Evolutionary conservation across 176 grass and related monocot genomes (phyloP), one percentile per base, ranked within the genome.

Genomic region (Poa pratensis): DNA sequence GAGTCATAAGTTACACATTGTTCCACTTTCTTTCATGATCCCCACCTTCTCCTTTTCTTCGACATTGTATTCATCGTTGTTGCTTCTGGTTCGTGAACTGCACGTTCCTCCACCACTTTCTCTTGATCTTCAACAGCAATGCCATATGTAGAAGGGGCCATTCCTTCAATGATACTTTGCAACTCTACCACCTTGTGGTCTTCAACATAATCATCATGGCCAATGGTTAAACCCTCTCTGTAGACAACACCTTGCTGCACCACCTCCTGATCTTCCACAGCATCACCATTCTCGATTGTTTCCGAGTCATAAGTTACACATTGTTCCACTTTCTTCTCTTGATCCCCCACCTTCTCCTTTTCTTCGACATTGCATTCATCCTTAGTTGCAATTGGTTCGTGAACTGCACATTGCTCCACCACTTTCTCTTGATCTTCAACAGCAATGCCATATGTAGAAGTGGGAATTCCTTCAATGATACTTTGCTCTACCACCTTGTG

Each of bases 11-110:
- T 23, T 26, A 42, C 20, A 6, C 18, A 71, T 79, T 61, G 64
- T 5, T 68, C 37, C 69, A 62, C 42, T 45, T 9, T 18, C 39
- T 83, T 83, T 62, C 69, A 61, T 75, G 53, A 61, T 74, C 68
- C 55, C 54, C 28, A n/a, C n/a, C 60, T 84, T 65, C 58, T 76
- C 67, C 54, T 84, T 61, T 72, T 79, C 86, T 61, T 79, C 46
- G 23, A 79, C 19, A 34, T 1, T 24, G 20, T 55, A 16, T 0
- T 9, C 80, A 30, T 73, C 40, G 8, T 32, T 63, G 45, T 73
- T 64, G 45, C 19, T 30, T 35, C 68, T 78, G 52, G 45, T 70
- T 67, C 3, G 0, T 70, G 5, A 45, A 4, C 17, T 30, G 64
- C 50, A 79, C 37, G 60, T 71, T 60, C 51, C 7, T 59, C 27